phyloP scores from a whole-genome alignment of 2,329 filamentous ascomycete species.

The Podosphaera aphanis region DNA sequence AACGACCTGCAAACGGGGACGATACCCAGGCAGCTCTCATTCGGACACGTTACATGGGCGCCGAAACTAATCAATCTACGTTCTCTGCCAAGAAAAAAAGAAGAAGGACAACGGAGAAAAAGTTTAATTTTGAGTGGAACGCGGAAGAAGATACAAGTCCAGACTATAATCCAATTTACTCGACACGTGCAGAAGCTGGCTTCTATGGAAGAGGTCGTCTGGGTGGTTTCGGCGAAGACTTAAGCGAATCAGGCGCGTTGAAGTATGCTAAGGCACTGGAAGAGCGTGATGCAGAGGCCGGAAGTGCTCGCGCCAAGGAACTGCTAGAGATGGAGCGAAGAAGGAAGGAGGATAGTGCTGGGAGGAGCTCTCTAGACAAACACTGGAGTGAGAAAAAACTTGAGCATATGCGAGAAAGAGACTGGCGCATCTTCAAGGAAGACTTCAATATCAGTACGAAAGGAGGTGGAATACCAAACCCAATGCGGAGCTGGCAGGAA shows the following conservation, averaged over 20 bases:
- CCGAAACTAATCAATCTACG: constrained; percentile 62
- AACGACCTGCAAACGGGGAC: constrained; percentile 21
- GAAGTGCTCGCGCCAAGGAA: constrained; percentile 50
- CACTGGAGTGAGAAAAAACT: constrained; percentile 91
- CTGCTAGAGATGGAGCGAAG: constrained; percentile 69
- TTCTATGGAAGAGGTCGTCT: constrained; percentile 47
- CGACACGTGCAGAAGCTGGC: constrained; percentile 38
- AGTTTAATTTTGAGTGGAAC: constrained; percentile 99
- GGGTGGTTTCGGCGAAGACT: constrained; percentile 39
- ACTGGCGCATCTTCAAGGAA: constrained; percentile 99
- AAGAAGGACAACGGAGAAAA: constrained; percentile 75
- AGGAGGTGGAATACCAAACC: constrained; percentile 75
- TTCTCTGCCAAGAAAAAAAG: constrained; percentile 95
- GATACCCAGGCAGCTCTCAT: constrained; percentile 52
- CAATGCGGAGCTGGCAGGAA: constrained; percentile 86
- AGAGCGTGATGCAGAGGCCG: constrained; percentile 52
- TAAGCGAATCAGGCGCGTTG: constrained; percentile 28
- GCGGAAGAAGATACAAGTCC: constrained; percentile 75
- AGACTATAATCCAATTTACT: constrained; percentile 64
- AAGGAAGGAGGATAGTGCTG: constrained; percentile 46
- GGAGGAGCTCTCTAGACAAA: constrained; percentile 58
- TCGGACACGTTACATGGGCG: constrained; percentile 71
- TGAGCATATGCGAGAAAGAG: constrained; percentile 83
- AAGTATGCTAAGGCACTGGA: constrained; percentile 46
- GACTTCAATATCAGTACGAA: constrained; percentile 94